Evolutionary conservation across 2,329 filamentous ascomycete species (phyloP).

Genomic region (Talaromyces sp.): DNA sequence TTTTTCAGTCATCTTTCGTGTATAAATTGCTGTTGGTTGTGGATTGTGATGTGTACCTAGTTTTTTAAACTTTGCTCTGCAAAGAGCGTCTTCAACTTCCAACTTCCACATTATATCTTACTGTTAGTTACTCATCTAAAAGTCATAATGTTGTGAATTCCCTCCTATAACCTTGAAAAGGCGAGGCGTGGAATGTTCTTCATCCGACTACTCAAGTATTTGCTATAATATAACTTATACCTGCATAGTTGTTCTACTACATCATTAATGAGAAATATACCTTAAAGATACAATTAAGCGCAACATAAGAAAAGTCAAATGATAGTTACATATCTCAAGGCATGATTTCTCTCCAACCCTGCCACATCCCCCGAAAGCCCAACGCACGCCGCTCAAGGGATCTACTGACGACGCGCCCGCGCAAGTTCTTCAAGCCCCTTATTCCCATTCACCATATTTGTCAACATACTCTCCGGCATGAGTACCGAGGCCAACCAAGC

Average conservation of each 20-base stretch:
- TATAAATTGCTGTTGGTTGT: neutral
- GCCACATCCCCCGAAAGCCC: neutral
- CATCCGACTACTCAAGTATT: neutral
- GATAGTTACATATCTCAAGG: neutral
- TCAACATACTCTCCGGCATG: neutral
- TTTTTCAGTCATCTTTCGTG: neutral
- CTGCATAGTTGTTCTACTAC: too few species aligned
- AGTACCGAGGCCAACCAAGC: neutral
- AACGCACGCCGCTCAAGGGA: neutral
- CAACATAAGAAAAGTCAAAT: neutral
- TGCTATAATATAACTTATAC: neutral
- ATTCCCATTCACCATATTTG: neutral
- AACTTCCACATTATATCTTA: neutral
- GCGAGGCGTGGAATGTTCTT: neutral
- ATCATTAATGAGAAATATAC: too few species aligned
- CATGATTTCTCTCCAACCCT: neutral
- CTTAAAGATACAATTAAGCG: neutral
- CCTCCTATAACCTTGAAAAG: neutral
- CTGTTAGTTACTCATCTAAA: neutral
- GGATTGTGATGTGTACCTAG: neutral
- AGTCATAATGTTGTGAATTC: neutral
- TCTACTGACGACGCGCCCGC: neutral
- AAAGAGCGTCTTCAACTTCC: neutral
- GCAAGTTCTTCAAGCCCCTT: conserved; percentile 2
- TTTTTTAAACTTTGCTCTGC: neutral